Conservation (phyloP, 805 yeast species). For the Saturnispora bothae region DNA sequence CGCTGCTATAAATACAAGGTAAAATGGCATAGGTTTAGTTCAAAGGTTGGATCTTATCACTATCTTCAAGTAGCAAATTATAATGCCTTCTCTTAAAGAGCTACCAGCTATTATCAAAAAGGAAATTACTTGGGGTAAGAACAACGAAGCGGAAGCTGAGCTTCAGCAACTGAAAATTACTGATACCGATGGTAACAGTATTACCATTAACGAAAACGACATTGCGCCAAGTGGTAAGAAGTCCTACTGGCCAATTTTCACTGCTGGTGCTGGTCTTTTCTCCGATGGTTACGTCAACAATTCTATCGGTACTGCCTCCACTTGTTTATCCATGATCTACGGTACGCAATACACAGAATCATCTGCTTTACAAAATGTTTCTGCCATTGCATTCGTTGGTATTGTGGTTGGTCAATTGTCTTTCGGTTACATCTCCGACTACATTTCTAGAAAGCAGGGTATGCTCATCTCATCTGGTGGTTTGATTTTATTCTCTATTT, state of each 20-base stretch:
- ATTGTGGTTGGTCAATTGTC: conserved; percentile 76
- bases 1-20: too few species aligned
- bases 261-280: conserved; percentile 88
- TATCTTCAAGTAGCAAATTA: too few species aligned
- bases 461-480: conserved; percentile 72
- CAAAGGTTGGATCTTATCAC: too few species aligned
- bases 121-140: conserved; percentile 23
- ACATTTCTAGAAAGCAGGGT: conserved; percentile 68
- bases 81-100: conserved; percentile 12
- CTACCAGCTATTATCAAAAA: conserved; percentile 13
- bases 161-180: conserved; percentile 14
- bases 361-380: conserved; percentile 64
- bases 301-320: conserved; percentile 66
- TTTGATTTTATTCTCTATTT: conserved; percentile 65
- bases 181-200: conserved; percentile 16
- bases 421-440: conserved; percentile 77
- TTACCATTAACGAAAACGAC: conserved; percentile 18
- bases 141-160: conserved; percentile 11
- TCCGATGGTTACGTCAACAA: conserved; percentile 91
- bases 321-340: conserved; percentile 64
- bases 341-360: conserved; percentile 53
- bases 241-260: conserved; percentile 53
- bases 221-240: conserved; percentile 18
- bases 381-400: conserved; percentile 87
- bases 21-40: too few species aligned